Percentiles rank a stretch among this genome's conserved stretches.
Conservation (phyloP, 148 eudicot genomes). For the Nepenthes gracilis region DNA sequence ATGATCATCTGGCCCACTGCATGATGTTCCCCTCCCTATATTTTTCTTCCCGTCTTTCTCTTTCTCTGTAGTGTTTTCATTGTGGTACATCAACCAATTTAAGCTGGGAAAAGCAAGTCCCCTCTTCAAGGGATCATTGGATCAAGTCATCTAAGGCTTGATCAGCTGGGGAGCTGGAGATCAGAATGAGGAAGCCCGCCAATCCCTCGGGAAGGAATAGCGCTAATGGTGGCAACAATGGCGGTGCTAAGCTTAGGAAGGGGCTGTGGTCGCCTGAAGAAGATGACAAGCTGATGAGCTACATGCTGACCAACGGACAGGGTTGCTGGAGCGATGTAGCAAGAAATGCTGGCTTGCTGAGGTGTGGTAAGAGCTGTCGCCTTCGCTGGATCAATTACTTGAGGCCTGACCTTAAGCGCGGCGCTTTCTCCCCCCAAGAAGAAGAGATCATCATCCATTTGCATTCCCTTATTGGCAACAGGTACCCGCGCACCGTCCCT, state of each 20-base stretch:
- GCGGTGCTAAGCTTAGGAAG: slow-evolving; percentile 14
- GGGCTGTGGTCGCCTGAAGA: slow-evolving; percentile 15
- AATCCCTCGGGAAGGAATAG: not conserved
- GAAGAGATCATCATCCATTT: slow-evolving; percentile 22
- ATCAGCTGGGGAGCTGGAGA: not conserved
- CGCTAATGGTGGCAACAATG: not conserved
- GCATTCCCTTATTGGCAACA: slow-evolving; percentile 21
- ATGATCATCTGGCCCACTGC: not conserved
- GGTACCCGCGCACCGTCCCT: not conserved
- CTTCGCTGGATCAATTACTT: slow-evolving; percentile 27
- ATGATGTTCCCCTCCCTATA: not conserved
- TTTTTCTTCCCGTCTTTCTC: slow-evolving; percentile 4
- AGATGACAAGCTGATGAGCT: slow-evolving; percentile 18
- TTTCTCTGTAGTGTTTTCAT: not conserved
- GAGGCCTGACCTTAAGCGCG: slow-evolving; percentile 30
- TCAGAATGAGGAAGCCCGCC: slow-evolving; percentile 1
- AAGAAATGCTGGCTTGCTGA: slow-evolving; percentile 14
- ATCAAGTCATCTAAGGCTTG: not conserved
- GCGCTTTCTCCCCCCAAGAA: slow-evolving; percentile 22
- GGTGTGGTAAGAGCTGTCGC: slow-evolving; percentile 30
- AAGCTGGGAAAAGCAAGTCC: not conserved
- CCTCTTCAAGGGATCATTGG: not conserved
- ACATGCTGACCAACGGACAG: slow-evolving; percentile 25
- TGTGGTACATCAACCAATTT: not conserved
- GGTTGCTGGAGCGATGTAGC: slow-evolving; percentile 28